A percentile compares a stretch with the other conserved stretches of the same genome.
Evolutionary conservation across 2,329 filamentous ascomycete genomes (phyloP).

Genomic region (Xylariaceae sp.): DNA sequence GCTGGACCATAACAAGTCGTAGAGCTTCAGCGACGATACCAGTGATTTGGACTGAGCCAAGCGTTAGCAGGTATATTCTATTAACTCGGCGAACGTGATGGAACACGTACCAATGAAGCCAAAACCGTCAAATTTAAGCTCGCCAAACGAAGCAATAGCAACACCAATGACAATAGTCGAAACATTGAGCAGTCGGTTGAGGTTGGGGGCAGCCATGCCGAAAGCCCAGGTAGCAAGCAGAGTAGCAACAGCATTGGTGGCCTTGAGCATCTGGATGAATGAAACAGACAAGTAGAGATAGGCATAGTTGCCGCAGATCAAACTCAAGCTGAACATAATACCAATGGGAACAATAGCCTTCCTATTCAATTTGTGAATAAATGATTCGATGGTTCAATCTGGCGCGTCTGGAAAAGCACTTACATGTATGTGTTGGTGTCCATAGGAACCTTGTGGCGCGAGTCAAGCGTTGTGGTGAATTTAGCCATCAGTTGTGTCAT

Average conservation of each 20-base stretch:
- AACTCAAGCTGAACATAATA: conserved; percentile 61
- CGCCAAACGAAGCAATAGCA: conserved; percentile 53
- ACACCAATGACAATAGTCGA: conserved; percentile 52
- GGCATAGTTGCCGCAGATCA: conserved; percentile 65
- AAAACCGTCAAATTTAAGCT: conserved; percentile 64
- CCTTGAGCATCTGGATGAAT: conserved; percentile 71
- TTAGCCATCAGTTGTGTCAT: conserved; percentile 65
- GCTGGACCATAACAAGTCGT: conserved; percentile 81
- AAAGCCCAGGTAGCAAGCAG: conserved; percentile 61
- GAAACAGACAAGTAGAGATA: conserved; percentile 66
- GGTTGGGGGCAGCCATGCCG: conserved; percentile 47
- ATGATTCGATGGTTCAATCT: background rate
- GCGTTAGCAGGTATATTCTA: conserved; percentile 4
- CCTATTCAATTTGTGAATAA: conserved; percentile 14
- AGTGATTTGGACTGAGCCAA: conserved; percentile 57
- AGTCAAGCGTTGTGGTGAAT: conserved; percentile 60
- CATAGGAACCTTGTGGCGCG: conserved; percentile 59
- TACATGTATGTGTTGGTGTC: conserved; percentile 56
- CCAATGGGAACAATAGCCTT: conserved; percentile 65
- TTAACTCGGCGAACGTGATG: background rate
- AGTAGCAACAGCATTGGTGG: conserved; percentile 64
- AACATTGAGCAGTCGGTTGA: conserved; percentile 46
- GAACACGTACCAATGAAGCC: conserved; percentile 49
- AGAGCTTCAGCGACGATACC: conserved; percentile 79
- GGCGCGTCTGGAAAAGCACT: background rate